phyloP scores from a whole-genome alignment of 805 yeast genomes.

The Pichia pseudocactophila region DNA sequence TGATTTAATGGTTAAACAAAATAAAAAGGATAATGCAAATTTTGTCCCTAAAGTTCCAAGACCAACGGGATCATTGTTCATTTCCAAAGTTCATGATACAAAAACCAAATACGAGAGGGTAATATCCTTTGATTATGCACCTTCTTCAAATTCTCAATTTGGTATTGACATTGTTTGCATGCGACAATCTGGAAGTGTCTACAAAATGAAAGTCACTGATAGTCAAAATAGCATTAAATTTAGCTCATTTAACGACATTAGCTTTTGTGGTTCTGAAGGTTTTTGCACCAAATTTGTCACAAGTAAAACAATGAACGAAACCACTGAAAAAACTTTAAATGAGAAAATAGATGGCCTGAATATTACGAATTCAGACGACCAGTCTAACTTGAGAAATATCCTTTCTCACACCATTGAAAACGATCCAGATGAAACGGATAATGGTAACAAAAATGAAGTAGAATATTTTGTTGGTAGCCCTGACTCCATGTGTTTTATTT shows the following conservation, averaged over 20 bases:
- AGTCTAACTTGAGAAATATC: no score
- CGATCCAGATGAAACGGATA: slow-evolving; percentile 2
- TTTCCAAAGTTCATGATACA: slow-evolving; percentile 65
- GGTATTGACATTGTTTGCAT: slow-evolving; percentile 70
- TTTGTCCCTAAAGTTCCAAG: slow-evolving; percentile 8
- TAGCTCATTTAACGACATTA: slow-evolving; percentile 59
- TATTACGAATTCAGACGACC: no score
- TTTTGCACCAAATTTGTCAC: slow-evolving; percentile 36
- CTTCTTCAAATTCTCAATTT: slow-evolving; percentile 38
- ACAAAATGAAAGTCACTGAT: slow-evolving; percentile 66
- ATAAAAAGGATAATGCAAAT: slow-evolving; percentile 15
- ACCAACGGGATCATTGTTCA: slow-evolving; percentile 54
- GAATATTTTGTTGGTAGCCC: slow-evolving; percentile 22
- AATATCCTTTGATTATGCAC: slow-evolving; percentile 77
- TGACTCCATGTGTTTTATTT: slow-evolving; percentile 13
- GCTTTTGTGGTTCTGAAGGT: slow-evolving; percentile 52
- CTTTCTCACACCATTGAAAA: background rate
- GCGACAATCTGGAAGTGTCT: slow-evolving; percentile 85
- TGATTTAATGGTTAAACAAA: slow-evolving; percentile 14
- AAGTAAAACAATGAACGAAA: slow-evolving; percentile 13
- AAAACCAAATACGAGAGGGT: slow-evolving; percentile 74
- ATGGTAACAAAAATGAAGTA: slow-evolving; percentile 1
- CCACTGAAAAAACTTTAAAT: no score
- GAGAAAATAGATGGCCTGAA: background rate
- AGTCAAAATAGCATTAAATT: slow-evolving; percentile 54